Conservation (phyloP, 2,329 filamentous ascomycete genomes). For the Fusarium sulawesiense region DNA sequence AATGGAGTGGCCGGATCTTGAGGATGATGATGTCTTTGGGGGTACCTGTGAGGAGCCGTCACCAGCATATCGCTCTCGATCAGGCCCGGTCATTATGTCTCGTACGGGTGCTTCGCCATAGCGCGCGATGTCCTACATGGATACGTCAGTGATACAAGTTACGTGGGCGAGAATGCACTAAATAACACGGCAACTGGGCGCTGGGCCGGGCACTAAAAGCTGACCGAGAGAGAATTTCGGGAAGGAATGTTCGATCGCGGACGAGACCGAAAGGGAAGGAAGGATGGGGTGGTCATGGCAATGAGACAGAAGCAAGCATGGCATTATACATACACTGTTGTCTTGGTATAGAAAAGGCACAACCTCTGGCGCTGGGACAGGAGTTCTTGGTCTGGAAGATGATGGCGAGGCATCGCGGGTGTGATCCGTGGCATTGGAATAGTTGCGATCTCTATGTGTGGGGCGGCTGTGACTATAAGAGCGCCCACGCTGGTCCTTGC, state of each 20-base stretch:
- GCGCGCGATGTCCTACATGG: conserved; percentile 74
- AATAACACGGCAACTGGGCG: conserved; percentile 7
- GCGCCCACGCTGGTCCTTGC: conserved; percentile 71
- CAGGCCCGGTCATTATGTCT: conserved; percentile 74
- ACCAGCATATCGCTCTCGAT: conserved; percentile 73
- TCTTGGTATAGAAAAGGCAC: conserved; percentile 98
- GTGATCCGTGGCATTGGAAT: conserved; percentile 80
- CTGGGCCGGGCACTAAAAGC: conserved; percentile 16
- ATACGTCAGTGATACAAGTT: conserved; percentile 41
- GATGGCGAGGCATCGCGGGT: conserved; percentile 80
- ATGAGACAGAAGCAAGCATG: conserved; percentile 44
- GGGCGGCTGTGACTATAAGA: conserved; percentile 70
- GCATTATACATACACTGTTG: conserved; percentile 66
- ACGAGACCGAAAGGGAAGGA: conserved; percentile 13
- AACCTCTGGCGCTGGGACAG: conserved; percentile 88
- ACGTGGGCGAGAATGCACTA: conserved; percentile 2
- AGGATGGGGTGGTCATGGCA: conserved; percentile 20
- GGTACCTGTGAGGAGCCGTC: conserved; percentile 62
- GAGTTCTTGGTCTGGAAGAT: conserved; percentile 83
- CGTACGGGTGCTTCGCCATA: conserved; percentile 83
- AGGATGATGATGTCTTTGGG: conserved; percentile 72
- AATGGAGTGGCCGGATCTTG: conserved; percentile 68
- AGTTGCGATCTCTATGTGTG: conserved; percentile 77
- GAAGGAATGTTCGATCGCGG: conserved; percentile 32
- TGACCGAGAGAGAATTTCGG: conserved; percentile 16